Evolutionary conservation across 2,329 filamentous ascomycete species (phyloP).

Genomic region (Akanthomyces uredinophilus): DNA sequence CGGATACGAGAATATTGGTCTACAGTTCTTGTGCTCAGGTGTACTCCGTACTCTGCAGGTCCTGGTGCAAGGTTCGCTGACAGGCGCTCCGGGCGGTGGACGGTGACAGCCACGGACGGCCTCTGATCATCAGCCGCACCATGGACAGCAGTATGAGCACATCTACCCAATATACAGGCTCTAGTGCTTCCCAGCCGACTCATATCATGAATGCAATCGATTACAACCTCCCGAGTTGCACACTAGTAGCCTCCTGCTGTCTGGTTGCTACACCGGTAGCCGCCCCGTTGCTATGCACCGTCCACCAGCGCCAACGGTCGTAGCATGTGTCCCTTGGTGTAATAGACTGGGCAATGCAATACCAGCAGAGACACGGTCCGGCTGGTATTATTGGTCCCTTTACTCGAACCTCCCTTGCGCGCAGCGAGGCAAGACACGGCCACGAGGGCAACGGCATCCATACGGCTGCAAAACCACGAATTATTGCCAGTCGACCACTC

Average conservation of each 20-base stretch:
- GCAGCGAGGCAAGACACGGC: neutral
- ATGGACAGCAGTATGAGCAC: neutral
- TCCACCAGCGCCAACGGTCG: neutral
- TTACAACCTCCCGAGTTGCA: neutral
- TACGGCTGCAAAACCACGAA: neutral
- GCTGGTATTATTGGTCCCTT: neutral
- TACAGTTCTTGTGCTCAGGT: neutral
- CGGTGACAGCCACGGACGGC: neutral
- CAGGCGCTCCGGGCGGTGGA: neutral
- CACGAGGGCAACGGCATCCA: neutral
- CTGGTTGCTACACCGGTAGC: neutral
- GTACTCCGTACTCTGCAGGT: no score
- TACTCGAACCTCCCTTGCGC: neutral
- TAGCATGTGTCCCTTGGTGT: neutral
- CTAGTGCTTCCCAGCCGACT: neutral
- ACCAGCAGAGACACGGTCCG: neutral
- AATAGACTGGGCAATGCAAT: constrained; percentile 1
- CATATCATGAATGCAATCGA: neutral
- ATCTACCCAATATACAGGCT: neutral
- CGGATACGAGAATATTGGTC: neutral
- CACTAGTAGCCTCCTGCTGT: neutral
- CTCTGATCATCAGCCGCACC: neutral
- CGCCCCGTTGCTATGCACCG: neutral
- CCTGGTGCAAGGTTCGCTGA: neutral
- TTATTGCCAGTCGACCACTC: neutral